Evolutionary conservation across 1,284 basidiomycete species (phyloP).

Genomic region (Omphalotus olearius): DNA sequence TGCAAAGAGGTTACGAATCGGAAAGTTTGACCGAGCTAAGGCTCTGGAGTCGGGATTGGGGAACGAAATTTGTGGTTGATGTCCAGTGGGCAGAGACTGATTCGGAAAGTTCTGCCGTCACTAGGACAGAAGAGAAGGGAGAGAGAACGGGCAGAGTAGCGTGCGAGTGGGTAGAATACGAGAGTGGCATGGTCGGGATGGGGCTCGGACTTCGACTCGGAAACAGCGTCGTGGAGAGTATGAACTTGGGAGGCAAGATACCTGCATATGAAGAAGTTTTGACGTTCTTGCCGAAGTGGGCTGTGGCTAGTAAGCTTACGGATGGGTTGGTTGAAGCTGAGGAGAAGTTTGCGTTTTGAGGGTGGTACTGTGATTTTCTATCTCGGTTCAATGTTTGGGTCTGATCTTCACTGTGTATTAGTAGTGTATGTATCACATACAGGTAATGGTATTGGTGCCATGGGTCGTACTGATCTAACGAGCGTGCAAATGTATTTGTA

Average conservation of each 20-base stretch:
- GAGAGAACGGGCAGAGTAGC: constrained; percentile 45
- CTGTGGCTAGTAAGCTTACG: constrained; percentile 49
- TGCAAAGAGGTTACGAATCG: constrained; percentile 44
- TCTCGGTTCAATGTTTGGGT: no score
- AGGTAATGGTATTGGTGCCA: no score
- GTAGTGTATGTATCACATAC: no score
- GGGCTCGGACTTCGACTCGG: constrained; percentile 14
- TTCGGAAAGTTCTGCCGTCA: constrained; percentile 2
- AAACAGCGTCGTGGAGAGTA: background rate
- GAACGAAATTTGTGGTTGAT: constrained; percentile 51
- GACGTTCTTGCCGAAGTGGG: constrained; percentile 68
- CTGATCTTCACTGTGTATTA: no score
- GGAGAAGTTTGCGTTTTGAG: constrained; percentile 40
- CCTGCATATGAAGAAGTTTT: constrained; percentile 70
- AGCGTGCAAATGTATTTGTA: no score
- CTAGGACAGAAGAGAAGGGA: background rate
- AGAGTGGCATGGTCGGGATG: constrained; percentile 48
- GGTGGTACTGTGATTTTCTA: no score
- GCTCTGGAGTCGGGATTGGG: constrained; percentile 73
- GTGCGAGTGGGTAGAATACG: constrained; percentile 71
- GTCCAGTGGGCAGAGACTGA: constrained; percentile 33
- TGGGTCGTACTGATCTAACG: no score
- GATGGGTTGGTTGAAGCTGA: constrained; percentile 62
- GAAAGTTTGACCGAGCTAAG: constrained; percentile 36
- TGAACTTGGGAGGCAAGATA: constrained; percentile 38